A percentile compares a stretch with the other conserved stretches of the same genome.
These are phyloP conservation scores for Chaetomium olivaceum DNA, from an alignment of 2,329 filamentous ascomycete species.

Conservation along the genomic window DNA sequence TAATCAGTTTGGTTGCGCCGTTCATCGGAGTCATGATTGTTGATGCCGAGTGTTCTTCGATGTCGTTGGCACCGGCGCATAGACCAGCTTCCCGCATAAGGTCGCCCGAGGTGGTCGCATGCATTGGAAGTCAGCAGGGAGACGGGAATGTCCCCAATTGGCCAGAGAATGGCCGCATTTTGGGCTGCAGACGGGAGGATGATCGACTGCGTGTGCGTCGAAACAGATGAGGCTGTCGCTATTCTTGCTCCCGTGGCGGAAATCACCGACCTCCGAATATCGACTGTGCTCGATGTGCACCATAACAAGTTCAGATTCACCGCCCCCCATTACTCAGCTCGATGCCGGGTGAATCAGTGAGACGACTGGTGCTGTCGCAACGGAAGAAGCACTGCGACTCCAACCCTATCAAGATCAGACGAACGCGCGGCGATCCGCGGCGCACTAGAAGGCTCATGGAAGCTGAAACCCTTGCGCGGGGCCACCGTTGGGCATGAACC, in stretches of 20 bases:
- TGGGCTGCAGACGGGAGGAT: constrained; percentile 19
- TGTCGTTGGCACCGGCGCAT: constrained; percentile 29
- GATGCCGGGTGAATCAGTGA: background rate
- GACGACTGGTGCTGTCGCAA: background rate
- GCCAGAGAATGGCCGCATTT: constrained; percentile 18
- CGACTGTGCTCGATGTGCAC: background rate
- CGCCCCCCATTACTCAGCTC: background rate
- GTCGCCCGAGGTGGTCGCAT: constrained; percentile 30
- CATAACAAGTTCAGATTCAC: background rate
- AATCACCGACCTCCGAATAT: background rate
- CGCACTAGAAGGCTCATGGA: constrained; percentile 2
- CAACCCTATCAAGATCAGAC: constrained; percentile 2
- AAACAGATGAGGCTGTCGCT: constrained; percentile 5
- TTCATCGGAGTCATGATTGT: background rate
- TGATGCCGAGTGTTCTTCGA: background rate
- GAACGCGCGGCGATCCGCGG: background rate
- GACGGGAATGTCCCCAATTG: constrained; percentile 32
- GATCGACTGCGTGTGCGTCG: constrained; percentile 13
- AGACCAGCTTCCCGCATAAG: constrained; percentile 31
- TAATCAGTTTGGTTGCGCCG: background rate
- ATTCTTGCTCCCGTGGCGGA: background rate
- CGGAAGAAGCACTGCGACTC: background rate
- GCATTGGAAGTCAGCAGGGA: constrained; percentile 31
- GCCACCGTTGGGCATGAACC: constrained; percentile 9
- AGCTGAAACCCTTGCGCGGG: constrained; percentile 6